phyloP scores from a whole-genome alignment of 1,284 basidiomycete genomes.

The Irpex sp. region DNA sequence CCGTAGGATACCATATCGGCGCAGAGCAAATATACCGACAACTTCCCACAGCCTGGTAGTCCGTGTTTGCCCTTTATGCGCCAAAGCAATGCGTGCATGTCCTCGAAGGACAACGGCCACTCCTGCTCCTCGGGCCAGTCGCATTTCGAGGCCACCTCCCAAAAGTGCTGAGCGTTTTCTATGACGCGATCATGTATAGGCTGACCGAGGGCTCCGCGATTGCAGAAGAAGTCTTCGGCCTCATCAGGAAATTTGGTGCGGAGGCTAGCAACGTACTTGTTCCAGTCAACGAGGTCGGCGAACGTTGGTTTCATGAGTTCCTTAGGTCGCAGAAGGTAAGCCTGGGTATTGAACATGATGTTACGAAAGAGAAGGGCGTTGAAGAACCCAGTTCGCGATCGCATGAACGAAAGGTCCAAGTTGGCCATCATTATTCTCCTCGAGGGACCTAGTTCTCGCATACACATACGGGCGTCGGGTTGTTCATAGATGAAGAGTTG shows the following conservation, averaged over 20 bases:
- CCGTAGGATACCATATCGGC: neutral
- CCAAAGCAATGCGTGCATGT: neutral
- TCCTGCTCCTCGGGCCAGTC: neutral
- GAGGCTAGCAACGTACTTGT: neutral
- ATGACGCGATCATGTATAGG: neutral
- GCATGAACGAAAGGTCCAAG: neutral
- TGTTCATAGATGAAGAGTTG: neutral
- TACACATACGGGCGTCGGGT: neutral
- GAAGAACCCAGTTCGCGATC: neutral
- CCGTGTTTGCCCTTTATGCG: neutral
- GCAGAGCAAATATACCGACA: neutral
- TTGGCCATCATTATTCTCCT: neutral
- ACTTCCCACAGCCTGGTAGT: neutral
- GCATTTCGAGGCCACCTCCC: neutral
- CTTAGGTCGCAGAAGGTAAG: neutral
- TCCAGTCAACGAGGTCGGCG: neutral
- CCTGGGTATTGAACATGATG: neutral
- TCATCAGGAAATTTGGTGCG: neutral
- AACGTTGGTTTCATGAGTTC: neutral
- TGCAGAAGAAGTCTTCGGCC: neutral
- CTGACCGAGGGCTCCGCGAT: neutral
- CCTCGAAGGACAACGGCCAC: neutral
- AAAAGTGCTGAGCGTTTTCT: neutral
- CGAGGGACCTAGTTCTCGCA: neutral
- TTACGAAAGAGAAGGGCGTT: neutral